Evolutionary conservation across 2,329 filamentous ascomycete species (phyloP).

Genomic region (Penicillium brasilianum): DNA sequence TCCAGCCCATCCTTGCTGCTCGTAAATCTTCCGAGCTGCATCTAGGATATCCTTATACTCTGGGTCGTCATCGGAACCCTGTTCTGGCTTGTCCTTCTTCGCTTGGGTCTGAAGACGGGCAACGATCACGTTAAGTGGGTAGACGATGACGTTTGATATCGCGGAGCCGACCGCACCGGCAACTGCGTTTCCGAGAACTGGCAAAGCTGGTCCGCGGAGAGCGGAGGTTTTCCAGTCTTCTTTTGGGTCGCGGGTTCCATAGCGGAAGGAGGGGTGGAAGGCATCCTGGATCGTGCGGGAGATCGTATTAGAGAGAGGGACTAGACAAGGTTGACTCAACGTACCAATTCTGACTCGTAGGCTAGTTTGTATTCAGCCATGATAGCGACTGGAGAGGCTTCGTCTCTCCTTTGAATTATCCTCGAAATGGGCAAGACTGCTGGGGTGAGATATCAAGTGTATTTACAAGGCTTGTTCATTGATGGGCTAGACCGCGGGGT

Average conservation of each 20-base stretch:
- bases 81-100: slow-evolving; percentile 52
- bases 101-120: slow-evolving; percentile 79
- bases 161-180: slow-evolving; percentile 80
- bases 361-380: slow-evolving; percentile 73
- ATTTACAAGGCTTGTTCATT: background rate
- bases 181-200: slow-evolving; percentile 79
- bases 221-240: slow-evolving; percentile 40
- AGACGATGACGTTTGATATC: slow-evolving; percentile 76
- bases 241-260: slow-evolving; percentile 39
- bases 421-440: background rate
- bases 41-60: slow-evolving; percentile 71
- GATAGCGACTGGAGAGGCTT: slow-evolving; percentile 21
- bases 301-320: slow-evolving; percentile 6
- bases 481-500: background rate
- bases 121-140: slow-evolving; percentile 81
- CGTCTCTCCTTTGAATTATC: slow-evolving; percentile 38
- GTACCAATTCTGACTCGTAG: slow-evolving; percentile 53
- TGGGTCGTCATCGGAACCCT: slow-evolving; percentile 60
- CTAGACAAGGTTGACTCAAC: background rate
- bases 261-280: slow-evolving; percentile 52
- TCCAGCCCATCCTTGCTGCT: slow-evolving; percentile 72
- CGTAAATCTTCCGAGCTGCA: slow-evolving; percentile 72
- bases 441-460: slow-evolving; percentile 1
- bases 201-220: slow-evolving; percentile 57
- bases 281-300: slow-evolving; percentile 39